Base-by-base conservation (phyloP, 1,284 basidiomycete genomes). In the Heterobasidion parviporum region DNA sequence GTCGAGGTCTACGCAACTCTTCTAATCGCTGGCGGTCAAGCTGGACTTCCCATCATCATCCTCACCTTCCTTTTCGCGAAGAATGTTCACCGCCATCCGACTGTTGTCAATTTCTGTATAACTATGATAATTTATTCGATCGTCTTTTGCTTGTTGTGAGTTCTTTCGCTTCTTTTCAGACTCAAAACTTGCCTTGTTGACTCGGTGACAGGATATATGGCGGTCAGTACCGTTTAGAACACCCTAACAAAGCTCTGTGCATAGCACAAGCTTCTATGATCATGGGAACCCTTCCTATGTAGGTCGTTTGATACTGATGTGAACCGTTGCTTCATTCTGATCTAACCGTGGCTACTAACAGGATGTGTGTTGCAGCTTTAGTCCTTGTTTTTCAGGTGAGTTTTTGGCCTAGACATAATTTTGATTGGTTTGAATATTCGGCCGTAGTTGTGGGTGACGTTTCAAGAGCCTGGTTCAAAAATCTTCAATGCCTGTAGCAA, bases 101-200 rank as follows among this genome's bases (percentile, higher is more conserved):
- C 64, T 0, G 59, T 74, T 54, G 59, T 69, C 18, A 73, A 72
- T 48, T 70, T 77, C n/a, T 74, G 74, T 56, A 63, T 76, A 5
- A 73, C 75, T 50, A 80, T 79, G 78, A 72, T 79, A 12, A 60
- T 83, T 47, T 81, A 77, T 63, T 82, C 81, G 6, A 62, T 82
- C 56, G 69, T 72, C 20, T 79, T 77, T 62, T 76, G 70, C 61
- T 57, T 84, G 18, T 64, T 74, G 81, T 82, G 59, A 66, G 81
- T 70, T 26, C 20, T 32, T 10, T 33, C 36, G 14, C 16, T 56
- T 52, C 56, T 57, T 50, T 50, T 9, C 57, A 32, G 50, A 8
- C 34, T 1, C 26, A 20, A 38, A 8, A 49, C 12, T 35, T 45
- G 10, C 41, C 32, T 44, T 54, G 18, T 44, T 14, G 35, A 35